These are phyloP conservation scores for Limnomonas spitsbergensis DNA, from an alignment of 139 green algal genomes.

Conservation along the genomic window DNA sequence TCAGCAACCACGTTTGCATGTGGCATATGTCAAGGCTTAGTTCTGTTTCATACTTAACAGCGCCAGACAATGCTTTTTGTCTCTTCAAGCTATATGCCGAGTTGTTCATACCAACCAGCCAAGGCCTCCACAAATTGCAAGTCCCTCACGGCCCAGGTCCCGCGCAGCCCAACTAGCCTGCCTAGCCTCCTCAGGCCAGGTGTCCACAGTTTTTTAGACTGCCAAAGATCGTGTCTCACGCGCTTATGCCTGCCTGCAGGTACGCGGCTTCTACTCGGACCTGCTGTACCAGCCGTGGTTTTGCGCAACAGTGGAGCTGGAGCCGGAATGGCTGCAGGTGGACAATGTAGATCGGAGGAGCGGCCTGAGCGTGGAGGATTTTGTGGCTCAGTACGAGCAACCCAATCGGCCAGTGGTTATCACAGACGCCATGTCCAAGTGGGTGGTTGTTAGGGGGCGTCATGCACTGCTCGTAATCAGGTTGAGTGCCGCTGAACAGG, in stretches of 20 bases:
- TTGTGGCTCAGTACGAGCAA: slow-evolving; percentile 62
- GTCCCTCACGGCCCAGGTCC: neutral
- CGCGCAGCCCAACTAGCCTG: neutral
- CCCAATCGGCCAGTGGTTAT: slow-evolving; percentile 86
- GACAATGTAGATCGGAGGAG: slow-evolving; percentile 73
- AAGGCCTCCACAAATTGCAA: too few species aligned
- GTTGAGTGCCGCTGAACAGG: too few species aligned
- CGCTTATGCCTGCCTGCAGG: slow-evolving; percentile 17
- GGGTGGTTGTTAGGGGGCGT: neutral
- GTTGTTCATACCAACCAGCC: too few species aligned
- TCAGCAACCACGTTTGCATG: too few species aligned
- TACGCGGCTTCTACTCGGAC: slow-evolving; percentile 52
- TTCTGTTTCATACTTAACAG: too few species aligned
- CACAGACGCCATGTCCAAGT: slow-evolving; percentile 48
- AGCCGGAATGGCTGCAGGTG: slow-evolving; percentile 68
- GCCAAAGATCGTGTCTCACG: neutral
- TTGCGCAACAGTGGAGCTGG: slow-evolving; percentile 64
- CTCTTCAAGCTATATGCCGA: neutral
- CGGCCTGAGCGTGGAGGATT: slow-evolving; percentile 10
- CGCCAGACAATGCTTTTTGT: neutral
- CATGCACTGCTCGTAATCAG: neutral
- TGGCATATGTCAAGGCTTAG: too few species aligned
- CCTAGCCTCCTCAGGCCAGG: neutral
- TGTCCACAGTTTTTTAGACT: neutral
- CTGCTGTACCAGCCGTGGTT: slow-evolving; percentile 87